These are phyloP conservation scores for Globisporangium polare DNA, from an alignment of 352 stramenopile species.

Conservation along the genomic window DNA sequence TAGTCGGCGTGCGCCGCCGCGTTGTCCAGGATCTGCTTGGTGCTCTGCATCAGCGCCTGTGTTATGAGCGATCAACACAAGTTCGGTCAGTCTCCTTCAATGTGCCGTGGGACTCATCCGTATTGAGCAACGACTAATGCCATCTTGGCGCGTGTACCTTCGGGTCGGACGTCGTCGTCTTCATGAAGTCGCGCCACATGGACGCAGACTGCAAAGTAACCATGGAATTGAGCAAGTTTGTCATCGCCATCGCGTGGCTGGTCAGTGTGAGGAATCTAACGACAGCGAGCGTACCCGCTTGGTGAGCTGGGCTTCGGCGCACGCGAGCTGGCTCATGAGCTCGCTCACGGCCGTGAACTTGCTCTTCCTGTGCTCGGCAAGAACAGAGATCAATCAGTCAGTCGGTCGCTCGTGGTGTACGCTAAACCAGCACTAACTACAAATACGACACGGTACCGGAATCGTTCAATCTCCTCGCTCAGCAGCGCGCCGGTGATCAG, in stretches of 20 bases:
- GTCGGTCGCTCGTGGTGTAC: not conserved
- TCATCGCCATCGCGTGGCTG: not conserved
- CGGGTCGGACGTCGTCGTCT: slow-evolving; percentile 28
- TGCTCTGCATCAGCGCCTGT: slow-evolving; percentile 34
- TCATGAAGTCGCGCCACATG: slow-evolving; percentile 54
- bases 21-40: slow-evolving; percentile 36
- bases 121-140: too few relatives aligned
- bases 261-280: too few relatives aligned
- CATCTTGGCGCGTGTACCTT: too few relatives aligned
- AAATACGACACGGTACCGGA: slow-evolving; percentile 24
- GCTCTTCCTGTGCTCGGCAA: slow-evolving; percentile 18
- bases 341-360: slow-evolving; percentile 38
- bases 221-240: not conserved
- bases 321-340: slow-evolving; percentile 57
- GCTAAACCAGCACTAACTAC: not conserved
- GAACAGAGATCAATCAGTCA: not conserved
- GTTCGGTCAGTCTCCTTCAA: not conserved
- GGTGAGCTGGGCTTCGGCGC: slow-evolving; percentile 49
- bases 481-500: slow-evolving; percentile 58
- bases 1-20: slow-evolving; percentile 7
- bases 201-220: slow-evolving; percentile 21
- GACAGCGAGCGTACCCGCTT: slow-evolving; percentile 37
- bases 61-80: not conserved
- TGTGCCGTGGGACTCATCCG: too few relatives aligned
- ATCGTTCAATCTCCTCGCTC: slow-evolving; percentile 59